Base-by-base conservation (phyloP, 768 basidiomycete genomes). In the Royoungia palumana region DNA sequence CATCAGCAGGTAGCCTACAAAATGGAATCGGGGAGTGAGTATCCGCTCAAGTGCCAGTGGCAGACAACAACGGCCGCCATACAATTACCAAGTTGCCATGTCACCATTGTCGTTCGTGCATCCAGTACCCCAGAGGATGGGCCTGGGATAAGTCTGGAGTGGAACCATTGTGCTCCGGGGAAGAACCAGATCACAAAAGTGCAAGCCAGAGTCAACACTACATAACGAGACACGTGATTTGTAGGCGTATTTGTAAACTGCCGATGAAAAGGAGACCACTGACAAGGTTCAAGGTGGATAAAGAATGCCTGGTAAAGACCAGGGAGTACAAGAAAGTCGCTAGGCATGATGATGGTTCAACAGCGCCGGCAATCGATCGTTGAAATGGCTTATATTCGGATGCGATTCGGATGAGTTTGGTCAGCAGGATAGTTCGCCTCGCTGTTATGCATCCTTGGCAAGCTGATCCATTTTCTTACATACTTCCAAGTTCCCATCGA, bases 11-110 rank as follows among this genome's bases (percentile, higher is more conserved):
- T 83, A 87, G 55, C 82, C 85, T 86, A 39, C 35, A 19, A 7
- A 35, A 19, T 37, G n/a, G 22, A 36, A 30, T 20, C 40, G 24
- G 39, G 12, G 4, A 2, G 27, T 46, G 19, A 51, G 35, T 14
- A 44, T 44, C 19, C 14, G 16, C 35, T 11, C 14, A 4, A 11
- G 6, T 27, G 14, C 11, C n/a, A 39, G 25, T 27, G 14, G 13
- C n/a, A 39, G 25, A 44, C 34, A 28, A 28, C 4, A 20, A 44
- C 34, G 25, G 25, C 3, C 11, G 28, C 58, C 77, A 40, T 51
- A 84, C 86, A 83, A 51, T 84, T 87, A 25, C 75, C 79, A 10
- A 88, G 67, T 55, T 89, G 87, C 74, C 79, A 80, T 47, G 87
- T 74, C 16, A 76, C 78, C 77, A 86, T 84, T 14, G 67, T 70